Percentiles rank a stretch among this genome's conserved stretches.
These are phyloP conservation scores for Lumnitzera littorea DNA, from an alignment of 345 rosid genomes.

Conservation along the genomic window DNA sequence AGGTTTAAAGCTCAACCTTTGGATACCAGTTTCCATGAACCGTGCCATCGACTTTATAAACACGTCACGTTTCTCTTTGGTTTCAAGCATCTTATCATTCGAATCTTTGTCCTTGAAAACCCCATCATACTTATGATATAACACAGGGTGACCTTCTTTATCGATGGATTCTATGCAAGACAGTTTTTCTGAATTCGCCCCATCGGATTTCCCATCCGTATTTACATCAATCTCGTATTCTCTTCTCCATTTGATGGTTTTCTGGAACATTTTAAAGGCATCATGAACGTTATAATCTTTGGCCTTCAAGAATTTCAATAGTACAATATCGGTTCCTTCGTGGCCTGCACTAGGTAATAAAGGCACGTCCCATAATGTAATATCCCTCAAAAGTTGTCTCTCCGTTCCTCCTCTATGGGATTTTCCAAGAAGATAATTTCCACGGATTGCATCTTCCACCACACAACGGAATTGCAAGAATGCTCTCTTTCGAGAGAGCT, in stretches of 20 bases:
- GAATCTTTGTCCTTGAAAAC: constrained; percentile 25
- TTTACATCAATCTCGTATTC: constrained; percentile 23
- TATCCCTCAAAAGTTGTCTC: constrained; percentile 12
- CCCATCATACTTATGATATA: constrained; percentile 17
- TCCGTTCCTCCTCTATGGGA: constrained; percentile 10
- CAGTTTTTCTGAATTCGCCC: constrained; percentile 20
- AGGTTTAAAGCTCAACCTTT: constrained; percentile 31
- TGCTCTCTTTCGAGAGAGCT: constrained; percentile 22
- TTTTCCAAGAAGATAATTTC: constrained; percentile 27
- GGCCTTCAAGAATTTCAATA: constrained; percentile 44
- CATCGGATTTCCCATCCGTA: constrained; percentile 19
- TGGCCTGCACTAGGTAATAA: constrained; percentile 49
- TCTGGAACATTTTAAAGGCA: constrained; percentile 45
- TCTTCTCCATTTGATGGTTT: constrained; percentile 41
- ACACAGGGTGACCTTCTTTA: constrained; percentile 45
- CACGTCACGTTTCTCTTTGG: constrained; percentile 20
- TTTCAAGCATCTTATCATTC: constrained; percentile 16
- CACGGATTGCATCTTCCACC: constrained; percentile 42
- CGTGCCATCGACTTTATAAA: constrained; percentile 30
- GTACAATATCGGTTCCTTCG: constrained; percentile 34
- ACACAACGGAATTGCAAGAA: constrained; percentile 29
- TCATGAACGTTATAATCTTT: constrained; percentile 30
- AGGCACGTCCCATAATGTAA: constrained; percentile 51
- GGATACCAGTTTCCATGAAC: constrained; percentile 33
- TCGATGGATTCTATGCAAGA: constrained; percentile 22